Evolutionary conservation across 2,329 filamentous ascomycete species (phyloP), one percentile per base, ranked within the genome.

Genomic region (Aspergillus quadrilineatus): DNA sequence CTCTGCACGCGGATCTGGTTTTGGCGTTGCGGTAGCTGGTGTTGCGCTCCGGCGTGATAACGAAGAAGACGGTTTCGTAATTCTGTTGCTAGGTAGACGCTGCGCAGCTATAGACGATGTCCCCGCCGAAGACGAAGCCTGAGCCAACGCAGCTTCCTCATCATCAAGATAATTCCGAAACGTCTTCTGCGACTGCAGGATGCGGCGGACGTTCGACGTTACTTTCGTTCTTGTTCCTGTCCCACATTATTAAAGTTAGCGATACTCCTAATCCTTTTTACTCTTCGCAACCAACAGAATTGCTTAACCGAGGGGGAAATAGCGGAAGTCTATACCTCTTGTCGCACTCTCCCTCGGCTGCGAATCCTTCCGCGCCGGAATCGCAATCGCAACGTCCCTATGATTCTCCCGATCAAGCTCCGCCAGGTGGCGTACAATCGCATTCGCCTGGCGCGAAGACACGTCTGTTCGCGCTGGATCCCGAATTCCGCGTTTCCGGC

Each of bases 321-420:
- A 22, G 22, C 34, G 34, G 34, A 36, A 36, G 22, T 26, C 32
- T 63, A 30, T 69, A 74, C 75, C 73, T 70, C 74, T 69, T 10
- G 72, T 69, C 37, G 73, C 75, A 53, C 72, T 75, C 22, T 79
- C 76, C 58, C 71, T 63, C 55, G 81, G 63, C 28, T 41, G 48
- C 12, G 26, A 37, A 29, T 41, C 26, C 57, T 81, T 74, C 69
- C 82, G 85, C 3, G 80, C 74, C 0, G 87, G 86, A 3, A 93
- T 79, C 0, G 87, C 79, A 50, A 95, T 91, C n/a, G 82, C 78
- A 1, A 85, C 84, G 63, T 93, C 89, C 57, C 82, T 80, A 66
- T 87, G 82, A 62, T 88, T 90, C 69, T 97, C 94, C 51, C 86
- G 85, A 68, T 95, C 90, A 36, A 99, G 81, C 41, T 89, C 87